Base-by-base conservation (phyloP, 2,329 filamentous ascomycete species). In the Claviceps paspali region DNA sequence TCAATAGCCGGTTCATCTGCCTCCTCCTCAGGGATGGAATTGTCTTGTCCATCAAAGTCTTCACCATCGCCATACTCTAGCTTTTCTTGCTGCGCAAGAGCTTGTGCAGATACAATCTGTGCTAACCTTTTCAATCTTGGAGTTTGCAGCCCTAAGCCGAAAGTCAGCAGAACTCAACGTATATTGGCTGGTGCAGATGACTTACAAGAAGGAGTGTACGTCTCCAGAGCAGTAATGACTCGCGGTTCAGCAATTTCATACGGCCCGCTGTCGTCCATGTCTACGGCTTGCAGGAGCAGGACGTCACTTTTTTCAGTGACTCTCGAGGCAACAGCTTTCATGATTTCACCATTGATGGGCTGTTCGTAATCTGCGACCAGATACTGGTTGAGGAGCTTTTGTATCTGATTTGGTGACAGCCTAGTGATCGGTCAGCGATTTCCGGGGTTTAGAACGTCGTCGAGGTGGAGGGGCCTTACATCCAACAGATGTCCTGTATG, bases 401-500 rank as follows among this genome's bases (percentile, higher is more conserved):
- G 91, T 45, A 98, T 98, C 61, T 98, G 91, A 62, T 95, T 96
- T 36, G 91, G 91, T 2, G 88, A 95, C 37, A 98, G 73, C 83
- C 83, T 91, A 43, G 23, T 7, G 18, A 1, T 12, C n/a, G 30
- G 21, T 45, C 14, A 46, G 41, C 8, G 23, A 27, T 23, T 30
- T 9, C 2, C 3, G 12, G 6, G 9, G 9, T 19, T 10, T 18
- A 3, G 7, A 29, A 14, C 4, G 14, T 17, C 10, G 10, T 4
- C 4, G 17, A 15, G 14, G 24, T 35, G 23, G 14, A n/a, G 7
- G 15, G 7, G 11, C 73, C 83, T 76, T 65, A 92, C 88, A 96
- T 96, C 88, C 88, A 96, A 73, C 91, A 98, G 51, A 98, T 98
- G 57, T 98, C 91, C 65, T 98, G 91, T 52, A 98, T 98, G 52